A percentile compares a stretch with the other conserved stretches of the same genome.
Conservation (phyloP, 163 green algal species). For the Volvox carteri region DNA sequence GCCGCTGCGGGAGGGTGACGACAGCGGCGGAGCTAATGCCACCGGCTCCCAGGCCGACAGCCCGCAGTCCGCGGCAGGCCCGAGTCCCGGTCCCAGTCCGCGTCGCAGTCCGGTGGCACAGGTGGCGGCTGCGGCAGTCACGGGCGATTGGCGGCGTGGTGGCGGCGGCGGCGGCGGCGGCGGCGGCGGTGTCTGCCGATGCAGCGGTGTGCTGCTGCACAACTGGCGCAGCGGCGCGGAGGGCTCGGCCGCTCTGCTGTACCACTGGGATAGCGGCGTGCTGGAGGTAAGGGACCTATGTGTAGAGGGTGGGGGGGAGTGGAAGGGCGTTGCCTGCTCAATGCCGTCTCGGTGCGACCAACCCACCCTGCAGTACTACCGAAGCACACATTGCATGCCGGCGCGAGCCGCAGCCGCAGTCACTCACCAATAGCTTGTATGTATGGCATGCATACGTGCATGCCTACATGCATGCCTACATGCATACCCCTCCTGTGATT, state of each 20-base stretch:
- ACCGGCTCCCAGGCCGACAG: neutral
- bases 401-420: no score
- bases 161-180: neutral
- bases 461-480: no score
- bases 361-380: no score
- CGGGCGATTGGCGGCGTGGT: neutral
- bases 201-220: conserved; percentile 76
- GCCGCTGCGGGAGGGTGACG: neutral
- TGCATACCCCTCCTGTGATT: no score
- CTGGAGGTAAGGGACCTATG: conserved; percentile 56
- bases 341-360: no score
- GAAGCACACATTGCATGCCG: no score
- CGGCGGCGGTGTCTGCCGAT: neutral
- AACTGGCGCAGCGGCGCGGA: conserved; percentile 82
- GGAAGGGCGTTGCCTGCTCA: no score
- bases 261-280: conserved; percentile 81
- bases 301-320: neutral
- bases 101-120: neutral
- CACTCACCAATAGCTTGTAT: no score
- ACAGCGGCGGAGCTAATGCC: neutral
- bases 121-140: neutral
- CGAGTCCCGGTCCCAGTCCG: neutral
- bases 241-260: conserved; percentile 84
- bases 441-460: no score
- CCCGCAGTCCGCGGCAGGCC: neutral